A percentile compares a stretch with the other conserved stretches of the same genome.
Evolutionary conservation across 768 basidiomycete genomes (phyloP).

Genomic region (Tricholoma sp.): DNA sequence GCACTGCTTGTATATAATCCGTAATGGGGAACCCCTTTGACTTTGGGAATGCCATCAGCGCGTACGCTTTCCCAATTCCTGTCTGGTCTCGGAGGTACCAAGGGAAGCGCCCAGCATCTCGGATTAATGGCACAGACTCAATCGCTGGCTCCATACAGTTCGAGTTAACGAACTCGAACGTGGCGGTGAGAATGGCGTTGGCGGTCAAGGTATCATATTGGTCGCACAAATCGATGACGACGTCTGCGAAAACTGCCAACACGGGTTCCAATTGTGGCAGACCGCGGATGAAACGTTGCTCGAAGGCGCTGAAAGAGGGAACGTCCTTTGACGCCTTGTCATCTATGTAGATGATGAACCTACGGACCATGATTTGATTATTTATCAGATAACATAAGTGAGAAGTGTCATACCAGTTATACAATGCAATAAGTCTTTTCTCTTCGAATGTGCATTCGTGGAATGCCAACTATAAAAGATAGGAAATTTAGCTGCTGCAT

Average conservation of each 20-base stretch:
- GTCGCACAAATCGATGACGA: conserved; percentile 11
- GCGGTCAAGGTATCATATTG: conserved; percentile 13
- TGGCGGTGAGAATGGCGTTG: conserved; percentile 14
- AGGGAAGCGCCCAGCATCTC: conserved; percentile 11
- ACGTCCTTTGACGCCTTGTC: background rate
- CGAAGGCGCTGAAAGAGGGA: background rate
- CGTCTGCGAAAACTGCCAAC: conserved; percentile 8
- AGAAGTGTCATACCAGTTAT: conserved; percentile 3
- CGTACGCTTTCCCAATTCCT: conserved; percentile 11
- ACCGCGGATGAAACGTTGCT: conserved; percentile 12
- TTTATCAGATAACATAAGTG: background rate
- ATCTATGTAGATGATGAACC: conserved; percentile 6
- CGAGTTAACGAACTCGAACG: conserved; percentile 14
- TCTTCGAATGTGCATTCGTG: conserved; percentile 3
- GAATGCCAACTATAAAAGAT: conserved; percentile 3
- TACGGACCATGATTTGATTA: background rate
- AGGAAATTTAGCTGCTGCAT: background rate
- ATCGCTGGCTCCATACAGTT: conserved; percentile 14
- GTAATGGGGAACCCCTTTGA: conserved; percentile 7
- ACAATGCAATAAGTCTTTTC: conserved; percentile 3
- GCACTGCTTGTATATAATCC: conserved; percentile 14
- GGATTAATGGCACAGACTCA: conserved; percentile 3
- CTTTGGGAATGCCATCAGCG: conserved; percentile 14
- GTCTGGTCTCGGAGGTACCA: conserved; percentile 17
- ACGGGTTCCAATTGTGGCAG: conserved; percentile 14